Percentiles rank a stretch among this genome's conserved stretches.
These are phyloP conservation scores for Barnettozyma californica DNA, from an alignment of 805 yeast genomes.

Conservation along the genomic window DNA sequence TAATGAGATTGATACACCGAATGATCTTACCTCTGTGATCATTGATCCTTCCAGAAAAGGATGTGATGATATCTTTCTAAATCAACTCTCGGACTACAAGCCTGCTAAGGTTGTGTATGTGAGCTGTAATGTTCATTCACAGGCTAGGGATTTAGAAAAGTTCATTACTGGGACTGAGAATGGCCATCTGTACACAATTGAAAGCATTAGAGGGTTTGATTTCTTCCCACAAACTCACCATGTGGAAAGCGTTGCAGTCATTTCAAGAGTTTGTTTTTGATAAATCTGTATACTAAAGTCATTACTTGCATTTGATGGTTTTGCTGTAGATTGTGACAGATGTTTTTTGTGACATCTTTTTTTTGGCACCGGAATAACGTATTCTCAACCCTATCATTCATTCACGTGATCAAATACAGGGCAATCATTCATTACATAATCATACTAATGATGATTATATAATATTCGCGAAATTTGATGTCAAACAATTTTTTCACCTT, in stretches of 20 bases:
- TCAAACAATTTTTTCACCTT: constrained; percentile 6
- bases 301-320: neutral
- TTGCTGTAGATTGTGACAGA: neutral
- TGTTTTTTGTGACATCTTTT: neutral
- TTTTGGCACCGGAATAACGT: neutral
- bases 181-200: constrained; percentile 63
- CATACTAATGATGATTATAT: neutral
- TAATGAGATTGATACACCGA: constrained; percentile 69
- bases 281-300: neutral
- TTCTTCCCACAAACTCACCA: constrained; percentile 95
- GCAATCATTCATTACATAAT: neutral
- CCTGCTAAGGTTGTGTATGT: constrained; percentile 91
- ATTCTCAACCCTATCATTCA: neutral
- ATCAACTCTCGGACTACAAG: constrained; percentile 74
- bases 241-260: constrained; percentile 82
- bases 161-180: constrained; percentile 61
- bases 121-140: constrained; percentile 96
- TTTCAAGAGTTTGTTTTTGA: constrained; percentile 30
- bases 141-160: constrained; percentile 89
- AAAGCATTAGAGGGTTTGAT: constrained; percentile 89
- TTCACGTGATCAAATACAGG: neutral
- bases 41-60: constrained; percentile 98
- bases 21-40: constrained; percentile 76
- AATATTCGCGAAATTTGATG: neutral
- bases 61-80: constrained; percentile 82